Conservation (phyloP, 1,284 basidiomycete species). For the Volvariella surrecta region DNA sequence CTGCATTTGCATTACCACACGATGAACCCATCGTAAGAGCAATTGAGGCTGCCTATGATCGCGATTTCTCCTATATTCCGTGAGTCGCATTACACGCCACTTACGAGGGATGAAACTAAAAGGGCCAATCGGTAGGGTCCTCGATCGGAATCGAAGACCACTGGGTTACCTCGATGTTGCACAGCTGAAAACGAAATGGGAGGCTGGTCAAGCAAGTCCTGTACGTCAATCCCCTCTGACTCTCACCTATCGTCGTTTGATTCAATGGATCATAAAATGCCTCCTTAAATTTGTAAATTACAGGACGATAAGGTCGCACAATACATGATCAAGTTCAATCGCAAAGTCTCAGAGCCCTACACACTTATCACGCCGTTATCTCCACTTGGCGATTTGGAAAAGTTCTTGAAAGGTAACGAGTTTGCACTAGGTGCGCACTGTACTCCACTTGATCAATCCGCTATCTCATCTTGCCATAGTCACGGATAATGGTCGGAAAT, state of each 20-base stretch:
- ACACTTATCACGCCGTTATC: constrained; percentile 76
- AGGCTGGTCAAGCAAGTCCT: constrained; percentile 60
- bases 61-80: constrained; percentile 89
- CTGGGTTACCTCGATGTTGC: constrained; percentile 79
- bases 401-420: constrained; percentile 60
- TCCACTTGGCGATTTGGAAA: constrained; percentile 67
- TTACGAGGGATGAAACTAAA: background rate
- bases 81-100: constrained; percentile 21
- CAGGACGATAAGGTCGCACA: constrained; percentile 57
- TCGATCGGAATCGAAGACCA: constrained; percentile 64
- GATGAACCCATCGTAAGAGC: constrained; percentile 66
- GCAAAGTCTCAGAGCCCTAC: constrained; percentile 59
- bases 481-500: constrained; percentile 76
- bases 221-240: constrained; percentile 32
- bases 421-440: constrained; percentile 65
- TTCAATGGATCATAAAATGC: constrained; percentile 1
- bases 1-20: constrained; percentile 76
- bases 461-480: constrained; percentile 36
- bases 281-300: background rate
- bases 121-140: constrained; percentile 41
- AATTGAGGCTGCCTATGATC: constrained; percentile 80
- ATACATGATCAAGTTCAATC: constrained; percentile 74
- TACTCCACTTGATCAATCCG: background rate
- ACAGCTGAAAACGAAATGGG: constrained; percentile 68
- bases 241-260: background rate